Base-by-base conservation (phyloP, 176 grass and related monocot species). In the Paspalum notatum region DNA sequence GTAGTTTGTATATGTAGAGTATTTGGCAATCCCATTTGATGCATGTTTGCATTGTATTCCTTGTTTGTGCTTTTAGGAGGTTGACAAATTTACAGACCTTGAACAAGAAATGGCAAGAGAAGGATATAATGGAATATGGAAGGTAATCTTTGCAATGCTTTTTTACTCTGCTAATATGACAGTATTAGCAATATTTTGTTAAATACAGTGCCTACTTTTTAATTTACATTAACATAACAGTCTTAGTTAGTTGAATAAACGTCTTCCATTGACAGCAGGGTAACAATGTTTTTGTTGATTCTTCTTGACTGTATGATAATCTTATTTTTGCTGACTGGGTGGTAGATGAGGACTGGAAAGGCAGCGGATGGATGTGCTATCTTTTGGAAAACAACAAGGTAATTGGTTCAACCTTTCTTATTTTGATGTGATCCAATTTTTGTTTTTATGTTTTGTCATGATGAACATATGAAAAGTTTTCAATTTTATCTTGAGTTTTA, bases 371-470 rank as follows among this genome's bases (percentile, higher is more conserved):
- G 95, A 69, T 98, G 95, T 84, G 92, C 90, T 25, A 88, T 95
- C 59, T 98, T 98, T 79, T 98, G 95, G 95, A 85, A 86, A 86
- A 93, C 86, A 79, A 45, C 84, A 48, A 98, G 86, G 95, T 93
- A 82, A 79, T 39, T 7, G 13, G 53, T 81, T 55, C 20, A 69
- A 38, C 21, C 4, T 85, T 85, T 50, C 44, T 37, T 27, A 49
- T 60, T 58, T 81, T 17, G 38, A 54, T 79, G 26, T 50, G 64
- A 55, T 81, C 14, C 5, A 71, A 70, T 42, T 6, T 13, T 81
- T 71, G 39, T 55, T 58, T 58, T 71, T 44, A 72, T 27, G 25
- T 26, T 79, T 22, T 66, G 14, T 66, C 10, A 56, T n/a, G 42
- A 14, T 66, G 59, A 54, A 43, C 26, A 57, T 47, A 49, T 72